These are phyloP conservation scores for Solanum medicagineum DNA, from an alignment of 257 asterid genomes.

Conservation along the genomic window DNA sequence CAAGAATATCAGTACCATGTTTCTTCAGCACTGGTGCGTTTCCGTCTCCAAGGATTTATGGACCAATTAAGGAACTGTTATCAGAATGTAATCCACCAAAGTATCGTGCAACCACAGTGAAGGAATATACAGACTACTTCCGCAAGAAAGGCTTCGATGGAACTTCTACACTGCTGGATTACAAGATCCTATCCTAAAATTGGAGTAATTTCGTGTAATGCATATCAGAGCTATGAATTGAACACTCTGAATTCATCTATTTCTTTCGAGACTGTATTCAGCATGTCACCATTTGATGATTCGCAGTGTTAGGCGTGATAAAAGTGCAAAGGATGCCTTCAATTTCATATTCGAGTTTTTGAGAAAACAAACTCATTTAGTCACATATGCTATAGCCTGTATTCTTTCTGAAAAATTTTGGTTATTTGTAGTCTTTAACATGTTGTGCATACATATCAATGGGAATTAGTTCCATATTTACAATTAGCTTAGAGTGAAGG, in stretches of 20 bases:
- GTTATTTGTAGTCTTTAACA: not conserved
- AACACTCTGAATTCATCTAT: not conserved
- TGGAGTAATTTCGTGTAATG: not conserved
- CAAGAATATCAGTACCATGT: conserved; percentile 57
- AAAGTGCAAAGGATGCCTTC: not conserved
- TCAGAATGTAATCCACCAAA: conserved; percentile 41
- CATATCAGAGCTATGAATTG: not conserved
- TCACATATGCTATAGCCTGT: not conserved
- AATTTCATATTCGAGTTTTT: not conserved
- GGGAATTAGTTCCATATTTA: not conserved
- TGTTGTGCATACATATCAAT: not conserved
- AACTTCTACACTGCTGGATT: conserved; percentile 29
- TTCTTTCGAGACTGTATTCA: not conserved
- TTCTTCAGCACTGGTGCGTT: conserved; percentile 35
- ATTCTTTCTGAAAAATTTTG: not conserved
- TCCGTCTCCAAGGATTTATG: conserved; percentile 25
- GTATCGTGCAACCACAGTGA: conserved; percentile 44
- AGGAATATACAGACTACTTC: conserved; percentile 21
- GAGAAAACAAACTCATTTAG: not conserved
- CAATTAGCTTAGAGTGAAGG: not conserved
- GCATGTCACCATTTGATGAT: not conserved
- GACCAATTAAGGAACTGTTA: conserved; percentile 47
- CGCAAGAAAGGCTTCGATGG: conserved; percentile 46
- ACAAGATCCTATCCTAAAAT: conserved; percentile 18
- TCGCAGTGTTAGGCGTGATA: not conserved